These are phyloP conservation scores for Annulohypoxylon maeteangense DNA, from an alignment of 495 filamentous ascomycete genomes.

Conservation along the genomic window DNA sequence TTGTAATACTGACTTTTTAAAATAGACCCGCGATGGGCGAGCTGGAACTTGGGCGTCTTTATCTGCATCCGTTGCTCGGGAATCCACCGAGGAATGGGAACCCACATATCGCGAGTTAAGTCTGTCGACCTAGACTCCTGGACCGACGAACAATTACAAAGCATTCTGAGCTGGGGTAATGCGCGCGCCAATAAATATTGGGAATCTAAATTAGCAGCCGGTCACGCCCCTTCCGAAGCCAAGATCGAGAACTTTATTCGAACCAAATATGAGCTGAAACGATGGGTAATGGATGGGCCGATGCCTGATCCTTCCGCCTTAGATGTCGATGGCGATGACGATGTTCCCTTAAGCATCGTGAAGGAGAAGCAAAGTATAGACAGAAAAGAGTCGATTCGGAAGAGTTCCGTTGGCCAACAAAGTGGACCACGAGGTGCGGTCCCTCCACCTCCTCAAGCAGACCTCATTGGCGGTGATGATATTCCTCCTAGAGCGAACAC, in stretches of 20 bases:
- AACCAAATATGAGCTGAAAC: conserved; percentile 97
- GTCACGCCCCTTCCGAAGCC: conserved; percentile 94
- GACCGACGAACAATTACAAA: conserved; percentile 97
- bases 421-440: conserved; percentile 37
- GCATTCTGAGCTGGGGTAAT: conserved; percentile 94
- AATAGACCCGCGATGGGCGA: conserved; percentile 96
- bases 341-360: conserved; percentile 70
- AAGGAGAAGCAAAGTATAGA: conserved; percentile 68
- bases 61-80: conserved; percentile 98
- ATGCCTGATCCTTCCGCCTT: conserved; percentile 93
- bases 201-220: conserved; percentile 92
- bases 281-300: conserved; percentile 97
- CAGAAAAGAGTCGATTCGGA: conserved; percentile 58
- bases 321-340: conserved; percentile 84
- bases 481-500: conserved; percentile 63
- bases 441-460: conserved; percentile 56
- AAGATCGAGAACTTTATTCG: conserved; percentile 99
- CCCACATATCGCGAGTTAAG: conserved; percentile 97
- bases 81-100: conserved; percentile 98
- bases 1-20: conserved; percentile 11
- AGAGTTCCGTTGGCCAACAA: conserved; percentile 53
- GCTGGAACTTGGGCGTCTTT: conserved; percentile 96
- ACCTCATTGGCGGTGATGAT: conserved; percentile 62
- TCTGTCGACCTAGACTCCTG: conserved; percentile 97
- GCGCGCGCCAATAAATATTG: conserved; percentile 97